These are phyloP conservation scores for Rhizopus stolonifer DNA, from an alignment of 371 early-diverging fungal genomes.

Conservation along the genomic window DNA sequence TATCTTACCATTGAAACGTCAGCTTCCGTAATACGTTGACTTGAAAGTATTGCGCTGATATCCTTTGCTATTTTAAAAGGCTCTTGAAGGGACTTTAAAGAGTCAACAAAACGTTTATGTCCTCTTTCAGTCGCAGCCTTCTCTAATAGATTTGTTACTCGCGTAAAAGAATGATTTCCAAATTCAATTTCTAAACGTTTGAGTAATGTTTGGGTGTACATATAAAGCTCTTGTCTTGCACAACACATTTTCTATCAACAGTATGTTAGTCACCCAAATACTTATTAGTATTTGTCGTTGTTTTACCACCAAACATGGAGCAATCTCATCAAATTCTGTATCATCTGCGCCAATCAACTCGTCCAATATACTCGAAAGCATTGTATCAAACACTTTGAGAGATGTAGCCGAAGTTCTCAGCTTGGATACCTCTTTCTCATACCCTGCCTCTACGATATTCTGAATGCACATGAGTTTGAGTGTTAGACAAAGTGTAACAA, in stretches of 20 bases:
- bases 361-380: constrained; percentile 57
- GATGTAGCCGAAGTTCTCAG: constrained; percentile 64
- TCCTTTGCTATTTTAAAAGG: constrained; percentile 52
- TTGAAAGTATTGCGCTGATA: constrained; percentile 55
- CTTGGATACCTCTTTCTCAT: constrained; percentile 61
- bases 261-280: background rate
- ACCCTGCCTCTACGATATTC: constrained; percentile 63
- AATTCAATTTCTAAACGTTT: constrained; percentile 49
- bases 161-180: constrained; percentile 50
- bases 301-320: constrained; percentile 48
- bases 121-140: constrained; percentile 42
- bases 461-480: constrained; percentile 24
- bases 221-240: constrained; percentile 68
- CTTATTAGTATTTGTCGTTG: no score
- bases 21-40: constrained; percentile 61
- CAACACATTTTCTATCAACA: constrained; percentile 57
- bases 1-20: constrained; percentile 54
- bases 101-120: constrained; percentile 54
- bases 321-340: constrained; percentile 50
- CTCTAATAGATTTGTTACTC: constrained; percentile 65
- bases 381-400: constrained; percentile 61
- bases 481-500: background rate
- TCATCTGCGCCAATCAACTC: constrained; percentile 56
- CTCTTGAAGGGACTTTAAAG: constrained; percentile 50
- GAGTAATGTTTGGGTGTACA: constrained; percentile 63